Evolutionary conservation across 2,329 filamentous ascomycete genomes (phyloP), one percentile per base, ranked within the genome.

Genomic region (Colletotrichum shisoi): DNA sequence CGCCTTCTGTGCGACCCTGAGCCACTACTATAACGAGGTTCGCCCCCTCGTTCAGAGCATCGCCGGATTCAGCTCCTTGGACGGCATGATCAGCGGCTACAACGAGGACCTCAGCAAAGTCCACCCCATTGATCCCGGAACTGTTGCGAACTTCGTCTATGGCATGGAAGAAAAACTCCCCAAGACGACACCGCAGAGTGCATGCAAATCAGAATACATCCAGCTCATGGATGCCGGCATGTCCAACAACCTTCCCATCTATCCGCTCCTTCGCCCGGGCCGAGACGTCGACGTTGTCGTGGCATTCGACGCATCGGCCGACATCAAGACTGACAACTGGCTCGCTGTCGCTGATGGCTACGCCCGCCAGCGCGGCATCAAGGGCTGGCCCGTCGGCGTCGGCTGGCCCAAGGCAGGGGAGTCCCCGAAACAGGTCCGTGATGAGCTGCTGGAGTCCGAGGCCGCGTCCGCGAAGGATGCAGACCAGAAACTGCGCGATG

Each of bases 191-290:
- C 93, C 95, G 0, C 86, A 89, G 39, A 93, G 87, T 65, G 87
- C 97, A 45, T 89, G 91, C 72, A 82, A 87, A 19, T 84, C 84
- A 15, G 83, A 89, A 51, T 90, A 96, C 75, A 83, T 94, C 19
- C 89, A 92, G 70, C 84, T 94, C 17, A 98, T 97, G 94, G 95
- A 99, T 77, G 94, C 95, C 1, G 95, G 95, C 57, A 99, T 99
- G 95, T 96, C 92, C 71, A 98, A 99, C 76, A 99, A 99, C 74
- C 83, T 99, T 9, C 95, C 95, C 1, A 94, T 98, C 48, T 99
- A 99, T 76, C 95, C 95, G 0, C 85, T 98, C 3, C 87, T 99
- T 19, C 89, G 95, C 12, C 93, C 93, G 0, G 94, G 94, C 2
- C 87, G 95, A 42, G 86, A 96, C 63, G 90, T 99, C 6, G 95